A percentile compares a stretch with the other conserved stretches of the same genome.
phyloP scores from a whole-genome alignment of 345 rosid species.

The Nephelium lappaceum region DNA sequence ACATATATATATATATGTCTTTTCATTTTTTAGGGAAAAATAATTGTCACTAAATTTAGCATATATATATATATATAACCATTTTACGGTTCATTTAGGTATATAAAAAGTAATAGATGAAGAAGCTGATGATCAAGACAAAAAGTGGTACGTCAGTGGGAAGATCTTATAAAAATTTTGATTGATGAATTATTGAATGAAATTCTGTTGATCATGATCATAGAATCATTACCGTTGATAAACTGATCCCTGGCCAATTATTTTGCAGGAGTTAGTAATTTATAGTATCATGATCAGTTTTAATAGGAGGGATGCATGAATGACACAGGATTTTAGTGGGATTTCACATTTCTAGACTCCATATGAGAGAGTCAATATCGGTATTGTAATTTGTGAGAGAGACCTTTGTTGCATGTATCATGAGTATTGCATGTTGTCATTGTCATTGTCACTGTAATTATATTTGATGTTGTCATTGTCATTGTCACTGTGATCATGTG shows the following conservation, averaged over 20 bases:
- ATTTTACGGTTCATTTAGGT: constrained; percentile 16
- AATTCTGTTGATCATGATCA: not conserved
- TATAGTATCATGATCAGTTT: not conserved
- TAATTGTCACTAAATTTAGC: not conserved
- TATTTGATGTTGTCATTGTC: not conserved
- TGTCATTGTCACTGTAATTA: too few relatives aligned
- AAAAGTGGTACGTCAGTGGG: constrained; percentile 5
- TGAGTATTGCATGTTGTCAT: not conserved
- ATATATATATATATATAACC: not conserved
- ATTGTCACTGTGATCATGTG: not conserved
- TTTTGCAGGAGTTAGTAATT: not conserved
- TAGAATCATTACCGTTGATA: constrained; percentile 19
- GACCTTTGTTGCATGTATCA: not conserved
- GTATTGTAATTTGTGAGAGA: not conserved
- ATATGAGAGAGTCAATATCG: not conserved
- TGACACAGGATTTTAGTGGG: too few relatives aligned
- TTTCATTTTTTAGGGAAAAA: not conserved
- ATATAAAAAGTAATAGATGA: not conserved
- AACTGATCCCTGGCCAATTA: not conserved
- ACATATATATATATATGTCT: not conserved
- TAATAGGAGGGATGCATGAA: not conserved
- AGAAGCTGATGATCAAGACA: constrained; percentile 10
- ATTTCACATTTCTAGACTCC: not conserved
- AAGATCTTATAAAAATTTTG: not conserved
- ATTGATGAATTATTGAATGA: not conserved